Conservation (phyloP, 1,284 basidiomycete genomes). For the Rhizoctonia solani region DNA sequence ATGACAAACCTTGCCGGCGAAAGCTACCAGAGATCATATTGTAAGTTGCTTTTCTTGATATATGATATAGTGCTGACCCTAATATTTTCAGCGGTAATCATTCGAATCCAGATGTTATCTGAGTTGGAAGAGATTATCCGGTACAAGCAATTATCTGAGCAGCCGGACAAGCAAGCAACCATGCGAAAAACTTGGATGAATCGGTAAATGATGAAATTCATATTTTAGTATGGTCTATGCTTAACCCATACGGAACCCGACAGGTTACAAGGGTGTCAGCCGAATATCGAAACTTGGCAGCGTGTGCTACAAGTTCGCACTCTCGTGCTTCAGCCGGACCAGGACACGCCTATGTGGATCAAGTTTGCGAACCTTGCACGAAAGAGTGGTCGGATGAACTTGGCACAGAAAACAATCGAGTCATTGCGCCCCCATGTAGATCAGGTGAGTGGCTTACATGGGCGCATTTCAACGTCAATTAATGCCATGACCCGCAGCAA, state of each 20-base stretch:
- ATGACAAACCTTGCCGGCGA: constrained; percentile 92
- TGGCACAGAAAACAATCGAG: constrained; percentile 98
- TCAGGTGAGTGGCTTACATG: constrained; percentile 57
- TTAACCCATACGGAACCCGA: neutral
- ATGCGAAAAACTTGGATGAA: constrained; percentile 96
- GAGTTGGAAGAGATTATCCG: constrained; percentile 98
- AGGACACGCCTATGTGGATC: constrained; percentile 98
- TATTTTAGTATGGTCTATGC: neutral
- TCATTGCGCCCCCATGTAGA: constrained; percentile 57
- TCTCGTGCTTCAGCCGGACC: constrained; percentile 89
- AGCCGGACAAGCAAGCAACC: constrained; percentile 84
- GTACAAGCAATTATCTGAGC: constrained; percentile 94
- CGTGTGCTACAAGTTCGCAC: constrained; percentile 95
- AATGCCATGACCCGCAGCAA: constrained; percentile 47
- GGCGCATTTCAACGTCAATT: constrained; percentile 37
- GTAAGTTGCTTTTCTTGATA: neutral
- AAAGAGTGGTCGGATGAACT: constrained; percentile 80
- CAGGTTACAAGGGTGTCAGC: constrained; percentile 93
- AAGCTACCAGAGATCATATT: constrained; percentile 87
- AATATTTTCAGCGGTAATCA: constrained; percentile 71
- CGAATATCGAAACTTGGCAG: constrained; percentile 99
- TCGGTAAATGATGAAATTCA: constrained; percentile 55
- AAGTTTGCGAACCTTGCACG: constrained; percentile 88
- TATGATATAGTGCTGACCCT: neutral
- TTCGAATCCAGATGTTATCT: constrained; percentile 97